A percentile compares a stretch with the other conserved stretches of the same genome.
phyloP scores from a whole-genome alignment of 495 filamentous ascomycete genomes.

The Friedmanniomyces simplex region DNA sequence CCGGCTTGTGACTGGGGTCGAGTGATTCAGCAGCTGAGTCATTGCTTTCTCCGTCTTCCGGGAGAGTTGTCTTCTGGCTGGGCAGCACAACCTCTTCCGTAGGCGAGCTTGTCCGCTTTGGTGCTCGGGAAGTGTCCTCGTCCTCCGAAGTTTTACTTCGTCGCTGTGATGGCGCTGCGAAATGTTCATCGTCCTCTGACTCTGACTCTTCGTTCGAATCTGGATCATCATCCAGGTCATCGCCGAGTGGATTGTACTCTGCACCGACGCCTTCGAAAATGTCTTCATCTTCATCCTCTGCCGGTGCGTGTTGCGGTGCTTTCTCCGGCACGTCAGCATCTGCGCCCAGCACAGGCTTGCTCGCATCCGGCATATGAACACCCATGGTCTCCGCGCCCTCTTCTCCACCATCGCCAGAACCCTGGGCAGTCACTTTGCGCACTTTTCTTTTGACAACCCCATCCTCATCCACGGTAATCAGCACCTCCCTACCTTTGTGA shows the following conservation, averaged over 20 bases:
- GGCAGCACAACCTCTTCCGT: background rate
- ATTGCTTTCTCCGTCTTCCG: background rate
- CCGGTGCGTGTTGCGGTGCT: slow-evolving; percentile 32
- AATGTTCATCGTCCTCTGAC: background rate
- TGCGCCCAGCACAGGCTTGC: slow-evolving; percentile 14
- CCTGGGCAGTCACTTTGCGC: slow-evolving; percentile 38
- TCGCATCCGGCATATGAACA: slow-evolving; percentile 8
- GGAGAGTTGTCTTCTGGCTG: background rate
- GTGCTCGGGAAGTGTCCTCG: background rate
- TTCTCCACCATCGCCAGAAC: background rate
- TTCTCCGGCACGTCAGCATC: slow-evolving; percentile 52
- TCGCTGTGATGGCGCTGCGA: background rate
- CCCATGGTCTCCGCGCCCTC: slow-evolving; percentile 21
- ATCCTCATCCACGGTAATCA: slow-evolving; percentile 76
- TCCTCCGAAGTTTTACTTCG: background rate
- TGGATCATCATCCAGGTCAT: slow-evolving; percentile 40
- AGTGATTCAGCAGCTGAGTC: background rate
- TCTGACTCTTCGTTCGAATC: slow-evolving; percentile 12
- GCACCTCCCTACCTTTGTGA: slow-evolving; percentile 64
- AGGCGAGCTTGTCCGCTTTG: too few relatives aligned
- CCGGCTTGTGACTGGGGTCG: slow-evolving; percentile 16
- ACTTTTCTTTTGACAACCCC: slow-evolving; percentile 84
- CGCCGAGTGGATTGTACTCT: slow-evolving; percentile 74
- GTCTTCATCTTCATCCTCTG: slow-evolving; percentile 51
- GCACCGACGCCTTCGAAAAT: slow-evolving; percentile 84